Evolutionary conservation across 768 basidiomycete genomes (phyloP), one percentile per base, ranked within the genome.

Genomic region (Suillus paluster): DNA sequence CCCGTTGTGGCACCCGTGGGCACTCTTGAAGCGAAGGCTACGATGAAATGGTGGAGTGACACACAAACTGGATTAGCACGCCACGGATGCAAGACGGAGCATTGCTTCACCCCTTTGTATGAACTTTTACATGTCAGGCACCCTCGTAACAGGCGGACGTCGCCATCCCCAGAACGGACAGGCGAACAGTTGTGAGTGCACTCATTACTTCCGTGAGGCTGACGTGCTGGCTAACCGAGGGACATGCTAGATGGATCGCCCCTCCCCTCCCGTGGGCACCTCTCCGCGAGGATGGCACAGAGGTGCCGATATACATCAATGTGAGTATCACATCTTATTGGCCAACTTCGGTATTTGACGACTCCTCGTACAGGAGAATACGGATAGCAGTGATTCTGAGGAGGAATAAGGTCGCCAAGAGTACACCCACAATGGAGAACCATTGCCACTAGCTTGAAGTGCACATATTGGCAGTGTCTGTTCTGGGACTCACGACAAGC

Each of bases 231-330:
- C 8, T 54, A 23, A 54, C 9, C 1, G 15, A 54, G 9, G 34
- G 34, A 38, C 15, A 17, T 38, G 0, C 8, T 54, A 54, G 53
- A 23, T 54, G 53, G 34, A 15, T 38, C 21, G 15, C 34, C 5
- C 19, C 49, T 50, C 49, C 49, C 49, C 19, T 50, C 11, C 49
- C 53, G 15, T 54, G 53, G 34, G 53, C 53, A 11, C 53, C 53
- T 23, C 53, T 54, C 15, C 9, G 2, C 3, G 53, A 54, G 34
- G 53, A 54, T 38, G 53, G 53, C 53, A 25, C 34, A 23, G 53
- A 54, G 5, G 21, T 54, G 9, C 53, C 53, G 15, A 6, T 54
- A 54, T 38, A 54, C 53, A 5, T 54, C 8, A 4, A 23, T 5
- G 53, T 54, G 34, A 54, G 53, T 54, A 10, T 23, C 4, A 4